Evolutionary conservation across 75 land plant species (phyloP).

Genomic region (Selaginella tamariscina): DNA sequence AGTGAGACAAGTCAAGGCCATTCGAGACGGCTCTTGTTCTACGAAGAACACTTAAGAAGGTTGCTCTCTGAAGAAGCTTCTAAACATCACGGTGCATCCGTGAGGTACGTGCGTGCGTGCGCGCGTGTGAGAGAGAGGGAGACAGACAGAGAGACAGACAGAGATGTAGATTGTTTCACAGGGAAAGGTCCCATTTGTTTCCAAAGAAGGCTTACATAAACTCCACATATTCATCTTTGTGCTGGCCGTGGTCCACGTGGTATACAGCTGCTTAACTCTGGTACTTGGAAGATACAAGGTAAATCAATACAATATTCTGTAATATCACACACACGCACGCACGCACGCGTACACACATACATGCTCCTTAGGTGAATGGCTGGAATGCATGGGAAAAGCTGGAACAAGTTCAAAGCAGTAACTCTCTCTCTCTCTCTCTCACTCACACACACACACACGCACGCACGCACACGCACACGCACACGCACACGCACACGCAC

Average conservation of each 20-base stretch:
- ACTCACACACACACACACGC: too few species aligned
- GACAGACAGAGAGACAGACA: neutral
- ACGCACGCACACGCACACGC: too few species aligned
- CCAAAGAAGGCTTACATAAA: constrained; percentile 19
- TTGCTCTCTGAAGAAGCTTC: neutral
- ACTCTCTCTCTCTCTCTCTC: neutral
- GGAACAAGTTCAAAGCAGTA: neutral
- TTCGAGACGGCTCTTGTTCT: neutral
- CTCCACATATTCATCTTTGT: constrained; percentile 24
- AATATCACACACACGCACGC: neutral
- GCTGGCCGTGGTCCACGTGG: constrained; percentile 19
- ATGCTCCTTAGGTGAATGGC: neutral
- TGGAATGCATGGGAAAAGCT: constrained; percentile 7
- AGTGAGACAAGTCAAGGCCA: neutral
- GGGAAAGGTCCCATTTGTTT: constrained; percentile 22
- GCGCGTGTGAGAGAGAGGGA: too few species aligned
- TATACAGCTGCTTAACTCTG: constrained; percentile 15
- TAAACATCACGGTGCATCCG: neutral
- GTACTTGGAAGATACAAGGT: constrained; percentile 5
- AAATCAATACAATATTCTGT: neutral
- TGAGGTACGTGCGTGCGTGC: too few species aligned
- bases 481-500: too few species aligned
- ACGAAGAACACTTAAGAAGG: neutral
- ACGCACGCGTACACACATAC: too few species aligned
- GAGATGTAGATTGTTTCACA: neutral